phyloP scores from a whole-genome alignment of 1,284 basidiomycete genomes.

The Ganoderma meredithae region DNA sequence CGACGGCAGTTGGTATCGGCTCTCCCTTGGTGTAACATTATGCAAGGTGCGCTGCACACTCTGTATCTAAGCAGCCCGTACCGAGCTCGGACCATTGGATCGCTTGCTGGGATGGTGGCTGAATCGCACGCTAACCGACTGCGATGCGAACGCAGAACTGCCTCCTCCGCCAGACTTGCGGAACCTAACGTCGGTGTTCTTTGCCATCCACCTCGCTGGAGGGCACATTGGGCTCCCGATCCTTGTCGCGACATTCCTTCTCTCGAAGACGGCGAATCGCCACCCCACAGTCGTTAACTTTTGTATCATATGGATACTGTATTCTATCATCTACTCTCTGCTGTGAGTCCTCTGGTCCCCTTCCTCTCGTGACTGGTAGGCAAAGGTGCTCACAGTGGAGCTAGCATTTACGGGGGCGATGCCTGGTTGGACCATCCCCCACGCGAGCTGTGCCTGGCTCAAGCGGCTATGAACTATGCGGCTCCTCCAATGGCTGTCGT shows the following conservation, averaged over 20 bases:
- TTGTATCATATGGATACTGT: slow-evolving; percentile 59
- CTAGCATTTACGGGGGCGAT: slow-evolving; percentile 48
- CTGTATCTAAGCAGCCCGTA: background rate
- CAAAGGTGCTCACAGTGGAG: background rate
- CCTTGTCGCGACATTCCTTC: slow-evolving; percentile 40
- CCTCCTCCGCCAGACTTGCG: slow-evolving; percentile 27
- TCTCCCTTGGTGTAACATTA: background rate
- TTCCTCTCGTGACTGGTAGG: background rate
- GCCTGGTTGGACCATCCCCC: slow-evolving; percentile 31
- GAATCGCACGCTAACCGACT: background rate
- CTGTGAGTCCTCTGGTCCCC: slow-evolving; percentile 47
- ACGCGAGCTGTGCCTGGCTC: slow-evolving; percentile 50
- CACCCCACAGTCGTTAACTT: slow-evolving; percentile 45
- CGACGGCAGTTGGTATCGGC: background rate
- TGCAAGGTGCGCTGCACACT: slow-evolving; percentile 21
- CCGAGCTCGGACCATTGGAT: background rate
- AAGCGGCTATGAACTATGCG: slow-evolving; percentile 61
- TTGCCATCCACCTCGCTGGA: slow-evolving; percentile 40
- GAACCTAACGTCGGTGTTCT: slow-evolving; percentile 28
- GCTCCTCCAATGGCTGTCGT: slow-evolving; percentile 59
- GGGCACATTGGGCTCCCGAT: slow-evolving; percentile 45
- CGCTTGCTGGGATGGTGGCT: background rate
- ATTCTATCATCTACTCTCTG: slow-evolving; percentile 58
- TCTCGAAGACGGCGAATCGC: slow-evolving; percentile 39
- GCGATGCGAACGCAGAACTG: slow-evolving; percentile 20